phyloP scores from a whole-genome alignment of 225 moss, liverwort and hornwort species.

The Pleurozium schreberi region DNA sequence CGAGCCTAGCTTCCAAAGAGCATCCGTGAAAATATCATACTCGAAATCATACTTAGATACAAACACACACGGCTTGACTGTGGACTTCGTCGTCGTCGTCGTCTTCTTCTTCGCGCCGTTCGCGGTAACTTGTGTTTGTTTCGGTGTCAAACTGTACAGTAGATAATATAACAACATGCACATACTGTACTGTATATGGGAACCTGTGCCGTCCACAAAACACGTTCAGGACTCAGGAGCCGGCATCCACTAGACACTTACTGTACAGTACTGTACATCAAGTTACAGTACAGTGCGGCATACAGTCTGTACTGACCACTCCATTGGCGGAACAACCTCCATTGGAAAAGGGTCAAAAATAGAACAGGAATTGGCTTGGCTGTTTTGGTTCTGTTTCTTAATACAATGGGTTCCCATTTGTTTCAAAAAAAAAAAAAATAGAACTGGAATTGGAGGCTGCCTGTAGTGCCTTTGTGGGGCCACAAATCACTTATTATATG shows the following conservation, averaged over 20 bases:
- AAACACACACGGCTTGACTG: accelerated
- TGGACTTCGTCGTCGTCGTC: background rate
- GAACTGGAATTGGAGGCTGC: background rate
- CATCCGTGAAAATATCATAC: background rate
- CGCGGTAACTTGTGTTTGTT: background rate
- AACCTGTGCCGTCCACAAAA: background rate
- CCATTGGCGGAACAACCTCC: background rate
- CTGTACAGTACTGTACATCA: background rate
- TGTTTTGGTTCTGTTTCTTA: too few relatives aligned
- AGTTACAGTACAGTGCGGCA: background rate
- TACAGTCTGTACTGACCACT: too few relatives aligned
- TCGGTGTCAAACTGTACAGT: background rate
- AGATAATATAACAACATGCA: background rate
- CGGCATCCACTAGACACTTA: background rate
- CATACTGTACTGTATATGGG: background rate
- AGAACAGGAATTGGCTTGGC: too few relatives aligned
- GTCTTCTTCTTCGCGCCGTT: background rate
- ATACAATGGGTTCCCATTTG: too few relatives aligned
- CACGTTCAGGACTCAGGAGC: background rate
- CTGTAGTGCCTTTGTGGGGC: background rate
- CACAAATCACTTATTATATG: background rate
- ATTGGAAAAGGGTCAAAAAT: background rate
- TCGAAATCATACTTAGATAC: background rate
- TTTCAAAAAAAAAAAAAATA: too few relatives aligned
- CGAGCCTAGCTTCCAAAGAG: background rate